phyloP scores from a whole-genome alignment of 768 basidiomycete species.

The Antrodiella citrinella region DNA sequence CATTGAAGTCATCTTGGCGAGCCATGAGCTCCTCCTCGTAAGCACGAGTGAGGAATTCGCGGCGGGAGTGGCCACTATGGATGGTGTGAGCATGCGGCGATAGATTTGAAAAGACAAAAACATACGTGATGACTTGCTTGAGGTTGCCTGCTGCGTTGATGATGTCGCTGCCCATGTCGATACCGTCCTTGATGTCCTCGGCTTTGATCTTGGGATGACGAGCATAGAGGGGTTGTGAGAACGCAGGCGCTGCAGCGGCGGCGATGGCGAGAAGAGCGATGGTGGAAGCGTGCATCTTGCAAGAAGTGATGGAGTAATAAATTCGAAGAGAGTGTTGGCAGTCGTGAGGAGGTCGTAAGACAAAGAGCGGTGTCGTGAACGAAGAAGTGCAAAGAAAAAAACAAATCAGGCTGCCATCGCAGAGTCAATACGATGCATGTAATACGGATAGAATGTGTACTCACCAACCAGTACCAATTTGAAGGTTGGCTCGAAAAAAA shows the following conservation, averaged over 20 bases:
- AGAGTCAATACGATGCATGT: not conserved
- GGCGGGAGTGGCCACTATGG: not conserved
- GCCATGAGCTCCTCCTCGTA: not conserved
- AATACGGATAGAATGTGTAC: not conserved
- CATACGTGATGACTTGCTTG: not conserved
- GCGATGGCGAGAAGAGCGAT: not conserved
- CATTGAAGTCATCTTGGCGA: no score
- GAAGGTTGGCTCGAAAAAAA: not conserved
- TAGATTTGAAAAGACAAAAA: not conserved
- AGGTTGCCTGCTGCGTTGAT: no score
- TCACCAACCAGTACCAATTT: not conserved
- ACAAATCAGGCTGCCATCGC: not conserved
- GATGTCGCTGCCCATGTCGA: no score
- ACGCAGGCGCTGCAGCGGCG: not conserved
- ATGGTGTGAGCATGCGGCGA: not conserved
- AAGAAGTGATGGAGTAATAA: not conserved
- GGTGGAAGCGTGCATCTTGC: not conserved
- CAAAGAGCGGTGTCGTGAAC: not conserved
- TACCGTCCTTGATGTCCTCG: no score
- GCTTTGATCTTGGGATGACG: not conserved
- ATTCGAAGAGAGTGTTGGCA: no score
- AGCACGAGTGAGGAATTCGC: not conserved
- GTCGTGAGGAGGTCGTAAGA: no score
- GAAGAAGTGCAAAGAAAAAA: not conserved
- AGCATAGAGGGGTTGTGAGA: not conserved